phyloP scores from a whole-genome alignment of 805 yeast species.

The Candida berthetii region DNA sequence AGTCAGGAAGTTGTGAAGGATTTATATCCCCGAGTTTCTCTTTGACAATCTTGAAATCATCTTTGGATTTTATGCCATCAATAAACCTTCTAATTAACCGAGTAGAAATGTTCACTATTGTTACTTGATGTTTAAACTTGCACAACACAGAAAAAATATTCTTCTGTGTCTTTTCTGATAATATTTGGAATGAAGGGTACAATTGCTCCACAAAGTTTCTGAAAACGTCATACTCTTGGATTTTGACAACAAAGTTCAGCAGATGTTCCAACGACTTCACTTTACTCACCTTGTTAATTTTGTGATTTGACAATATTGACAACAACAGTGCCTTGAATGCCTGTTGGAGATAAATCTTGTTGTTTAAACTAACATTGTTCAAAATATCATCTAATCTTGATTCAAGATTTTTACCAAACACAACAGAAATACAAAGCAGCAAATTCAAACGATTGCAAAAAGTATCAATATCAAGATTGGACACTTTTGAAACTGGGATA shows the following conservation, averaged over 20 bases:
- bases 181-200: neutral
- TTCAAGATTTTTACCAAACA: constrained; percentile 13
- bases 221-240: neutral
- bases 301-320: neutral
- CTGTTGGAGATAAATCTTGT: constrained; percentile 2
- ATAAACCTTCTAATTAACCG: constrained; percentile 5
- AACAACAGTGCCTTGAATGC: constrained; percentile 4
- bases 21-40: constrained; percentile 10
- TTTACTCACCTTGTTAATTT: neutral
- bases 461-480: constrained; percentile 5
- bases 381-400: constrained; percentile 8
- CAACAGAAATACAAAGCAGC: constrained; percentile 7
- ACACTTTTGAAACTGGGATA: constrained; percentile 12
- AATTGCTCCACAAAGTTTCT: neutral
- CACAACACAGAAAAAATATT: neutral
- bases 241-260: neutral
- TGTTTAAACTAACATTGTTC: constrained; percentile 3
- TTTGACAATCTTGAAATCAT: constrained; percentile 5
- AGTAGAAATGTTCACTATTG: constrained; percentile 6
- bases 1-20: constrained; percentile 11
- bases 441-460: constrained; percentile 18
- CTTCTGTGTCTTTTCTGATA: neutral
- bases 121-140: constrained; percentile 3
- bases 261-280: neutral
- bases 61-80: neutral